These are phyloP conservation scores for Trichocladium uniseriatum DNA, from an alignment of 495 filamentous ascomycete species.

Conservation along the genomic window DNA sequence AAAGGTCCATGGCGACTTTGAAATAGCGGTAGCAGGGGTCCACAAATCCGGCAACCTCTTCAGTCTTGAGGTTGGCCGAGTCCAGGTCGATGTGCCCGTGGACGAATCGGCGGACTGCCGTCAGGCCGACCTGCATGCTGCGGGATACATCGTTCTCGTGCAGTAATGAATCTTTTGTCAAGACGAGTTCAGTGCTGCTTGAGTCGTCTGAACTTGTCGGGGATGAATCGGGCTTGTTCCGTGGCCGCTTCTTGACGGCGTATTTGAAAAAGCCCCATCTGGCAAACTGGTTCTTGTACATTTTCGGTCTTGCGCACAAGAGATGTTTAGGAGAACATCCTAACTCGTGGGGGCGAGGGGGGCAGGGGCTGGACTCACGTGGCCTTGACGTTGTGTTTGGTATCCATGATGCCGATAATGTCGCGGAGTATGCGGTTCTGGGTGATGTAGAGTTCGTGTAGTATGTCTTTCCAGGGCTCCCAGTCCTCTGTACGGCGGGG, in stretches of 20 bases:
- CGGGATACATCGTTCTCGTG: constrained; percentile 13
- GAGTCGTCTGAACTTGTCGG: constrained; percentile 1
- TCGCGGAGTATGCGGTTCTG: constrained; percentile 25
- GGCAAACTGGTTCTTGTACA: constrained; percentile 29
- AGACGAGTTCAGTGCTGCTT: constrained; percentile 4
- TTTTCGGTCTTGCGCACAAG: constrained; percentile 19
- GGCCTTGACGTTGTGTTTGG: constrained; percentile 19
- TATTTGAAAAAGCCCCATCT: constrained; percentile 30
- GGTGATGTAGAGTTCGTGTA: constrained; percentile 27
- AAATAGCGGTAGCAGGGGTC: constrained; percentile 27
- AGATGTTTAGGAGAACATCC: not conserved
- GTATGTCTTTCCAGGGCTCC: constrained; percentile 24
- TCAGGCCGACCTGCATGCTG: constrained; percentile 17
- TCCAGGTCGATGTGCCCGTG: constrained; percentile 19
- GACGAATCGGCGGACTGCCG: constrained; percentile 20
- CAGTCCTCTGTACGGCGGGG: constrained; percentile 23
- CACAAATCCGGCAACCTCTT: constrained; percentile 17
- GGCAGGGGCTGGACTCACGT: constrained; percentile 15
- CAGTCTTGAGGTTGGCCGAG: constrained; percentile 8
- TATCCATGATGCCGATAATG: constrained; percentile 26
- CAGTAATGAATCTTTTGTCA: constrained; percentile 5
- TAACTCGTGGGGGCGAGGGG: not conserved
- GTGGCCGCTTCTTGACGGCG: constrained; percentile 18
- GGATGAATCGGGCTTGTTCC: constrained; percentile 5
- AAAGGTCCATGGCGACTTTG: constrained; percentile 24